Evolutionary conservation across 148 eudicot species (phyloP), one percentile per base, ranked within the genome.

Genomic region (Fallopia convolvulus): DNA sequence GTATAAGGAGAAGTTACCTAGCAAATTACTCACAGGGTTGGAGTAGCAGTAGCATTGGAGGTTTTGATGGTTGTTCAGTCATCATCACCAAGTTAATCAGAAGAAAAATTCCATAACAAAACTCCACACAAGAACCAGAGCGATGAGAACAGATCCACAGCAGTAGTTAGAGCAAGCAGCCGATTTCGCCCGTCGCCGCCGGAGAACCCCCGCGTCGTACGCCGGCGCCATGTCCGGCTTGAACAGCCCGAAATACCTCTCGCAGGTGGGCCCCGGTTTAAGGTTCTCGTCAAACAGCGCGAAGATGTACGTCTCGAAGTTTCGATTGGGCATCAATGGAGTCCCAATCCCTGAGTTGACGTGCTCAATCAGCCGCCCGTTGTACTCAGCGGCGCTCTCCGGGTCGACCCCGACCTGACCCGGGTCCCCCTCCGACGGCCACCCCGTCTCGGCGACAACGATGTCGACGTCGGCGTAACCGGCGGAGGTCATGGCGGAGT

Each of bases 381-480:
- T 91, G 80, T 87, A 92, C 15, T 86, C 84, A 1, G 92, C 87
- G 0, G 97, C 97, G n/a, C 55, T 83, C 21, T 53, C 85, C 1
- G 77, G 81, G 72, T 89, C 90, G 3, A 85, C 87, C 13, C 88
- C 91, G 14, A 70, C 66, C 21, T 85, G 85, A 7, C 80, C 85
- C 3, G 83, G 79, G 32, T 89, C 89, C 1, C 91, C 93, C 20
- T 42, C 74, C 0, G 91, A 87, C 0, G 97, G 93, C 97, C 97
- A 91, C 1, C 97, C 97, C 0, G 93, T 91, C 56, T 91, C 97
- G 5, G 86, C 97, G 39, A 91, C 82, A 9, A 88, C 91, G 3
- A 91, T 83, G 42, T 89, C 90, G 0, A 91, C 76, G 17, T 91
- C 90, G 4, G 49, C 55, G 41, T 77, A 91, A 0, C 83, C 93